Conservation (phyloP, 305 asterid species). For the Coffea humblotiana region DNA sequence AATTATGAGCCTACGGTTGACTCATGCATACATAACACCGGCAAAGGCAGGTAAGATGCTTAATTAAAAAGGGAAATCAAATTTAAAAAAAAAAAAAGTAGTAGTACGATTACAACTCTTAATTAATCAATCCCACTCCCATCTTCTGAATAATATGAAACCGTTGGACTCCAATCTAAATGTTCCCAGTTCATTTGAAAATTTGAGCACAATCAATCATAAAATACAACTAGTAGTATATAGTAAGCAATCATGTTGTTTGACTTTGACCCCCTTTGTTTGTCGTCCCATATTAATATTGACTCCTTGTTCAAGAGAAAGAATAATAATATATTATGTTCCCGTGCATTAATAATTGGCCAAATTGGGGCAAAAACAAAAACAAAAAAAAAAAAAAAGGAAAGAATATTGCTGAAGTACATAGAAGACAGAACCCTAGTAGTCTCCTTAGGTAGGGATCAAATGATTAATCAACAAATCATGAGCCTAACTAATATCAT, state of each 20-base stretch:
- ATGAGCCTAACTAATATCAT: no score
- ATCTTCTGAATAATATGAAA: slow-evolving; percentile 4
- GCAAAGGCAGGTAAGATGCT: neutral
- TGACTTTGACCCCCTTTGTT: neutral
- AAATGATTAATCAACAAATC: neutral
- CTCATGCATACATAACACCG: neutral
- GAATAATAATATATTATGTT: neutral
- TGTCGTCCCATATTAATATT: neutral
- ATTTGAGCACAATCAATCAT: slow-evolving; percentile 10
- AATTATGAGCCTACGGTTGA: neutral
- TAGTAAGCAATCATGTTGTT: neutral
- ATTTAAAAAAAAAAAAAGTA: neutral
- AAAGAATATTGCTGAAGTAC: neutral
- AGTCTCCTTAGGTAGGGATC: neutral
- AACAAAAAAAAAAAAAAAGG: neutral
- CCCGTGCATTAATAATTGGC: neutral
- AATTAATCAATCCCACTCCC: slow-evolving; percentile 2
- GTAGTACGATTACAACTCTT: neutral
- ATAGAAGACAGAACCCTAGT: neutral
- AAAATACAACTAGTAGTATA: no score
- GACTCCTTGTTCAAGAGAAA: neutral
- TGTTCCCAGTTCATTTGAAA: neutral
- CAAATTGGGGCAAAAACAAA: neutral
- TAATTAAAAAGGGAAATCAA: neutral
- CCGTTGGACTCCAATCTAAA: neutral